Base-by-base conservation (phyloP, 805 yeast species). In the Ascoidea asiatica region DNA sequence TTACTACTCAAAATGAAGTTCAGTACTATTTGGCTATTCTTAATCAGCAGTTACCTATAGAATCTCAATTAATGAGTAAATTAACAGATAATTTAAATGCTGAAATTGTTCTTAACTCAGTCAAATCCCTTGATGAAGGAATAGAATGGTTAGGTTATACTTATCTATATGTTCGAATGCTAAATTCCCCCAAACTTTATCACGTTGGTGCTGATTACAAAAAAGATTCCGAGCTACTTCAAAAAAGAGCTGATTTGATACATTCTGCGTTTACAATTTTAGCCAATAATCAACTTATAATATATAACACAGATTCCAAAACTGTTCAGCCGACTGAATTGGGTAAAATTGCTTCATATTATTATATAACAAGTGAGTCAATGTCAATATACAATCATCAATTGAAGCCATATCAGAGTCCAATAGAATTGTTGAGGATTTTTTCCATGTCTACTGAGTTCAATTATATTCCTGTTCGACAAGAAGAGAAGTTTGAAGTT, bases 41-140 rank as follows among this genome's bases (percentile, higher is more conserved):
- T 50, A 89, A 88, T 57, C 94, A 88, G 52, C 95, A 88, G 55
- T 63, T 90, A 15, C 95, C 97, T 0, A 90, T 90, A 44, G 97
- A 90, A 60, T 85, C 95, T 2, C 95, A 87, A 56, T 59, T 90
- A 46, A 73, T 85, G 65, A 62, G 79, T 17, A 75, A 70, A 49
- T 55, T 90, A 20, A 78, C 81, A 0, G 96, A 89, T 59, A 73
- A 65, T 46, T 51, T 90, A 39, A 90, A 90, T 62, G 97, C 97
- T 0, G 97, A 90, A 56, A 67, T 90, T 40, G 94, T 79, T 4
- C 57, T 75, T 4, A 95, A 95, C 0, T 68, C 79, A 1, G 72
- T 90, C 1, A 64, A 62, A 37, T 61, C 69, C 1, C 58, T 81
- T 29, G 67, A 70, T 0, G 90, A 84, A 37, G 95, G 83, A n/a